A percentile compares a stretch with the other conserved stretches of the same genome.
Conservation (phyloP, 1,284 basidiomycete species). For the Malassezia vespertilionis region DNA sequence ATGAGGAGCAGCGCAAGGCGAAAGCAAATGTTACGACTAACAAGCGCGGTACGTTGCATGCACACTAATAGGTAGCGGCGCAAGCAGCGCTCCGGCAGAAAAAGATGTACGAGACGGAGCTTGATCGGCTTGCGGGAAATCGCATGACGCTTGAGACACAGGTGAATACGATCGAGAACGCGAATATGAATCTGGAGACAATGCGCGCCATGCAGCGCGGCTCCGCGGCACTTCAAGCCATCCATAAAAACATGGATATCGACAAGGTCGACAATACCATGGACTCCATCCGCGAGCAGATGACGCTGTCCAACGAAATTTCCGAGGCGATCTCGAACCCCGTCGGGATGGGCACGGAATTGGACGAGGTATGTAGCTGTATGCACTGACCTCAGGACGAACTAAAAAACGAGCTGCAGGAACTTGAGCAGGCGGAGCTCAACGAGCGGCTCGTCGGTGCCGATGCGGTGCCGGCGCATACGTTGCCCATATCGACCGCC, state of each 20-base stretch:
- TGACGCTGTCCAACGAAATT: slow-evolving; percentile 88
- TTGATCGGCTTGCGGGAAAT: slow-evolving; percentile 75
- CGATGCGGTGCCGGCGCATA: slow-evolving; percentile 78
- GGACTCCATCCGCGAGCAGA: slow-evolving; percentile 79
- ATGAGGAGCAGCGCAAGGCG: slow-evolving; percentile 84
- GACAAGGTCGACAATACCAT: slow-evolving; percentile 87
- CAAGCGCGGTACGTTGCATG: slow-evolving; percentile 64
- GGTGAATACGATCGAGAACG: slow-evolving; percentile 90
- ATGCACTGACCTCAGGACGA: too few relatives aligned
- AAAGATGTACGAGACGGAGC: slow-evolving; percentile 77
- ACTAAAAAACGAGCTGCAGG: slow-evolving; percentile 70
- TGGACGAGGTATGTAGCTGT: too few relatives aligned
- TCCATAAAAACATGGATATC: slow-evolving; percentile 78
- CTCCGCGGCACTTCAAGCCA: slow-evolving; percentile 75
- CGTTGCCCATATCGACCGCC: slow-evolving; percentile 49
- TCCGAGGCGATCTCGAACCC: slow-evolving; percentile 84
- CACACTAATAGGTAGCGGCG: slow-evolving; percentile 20
- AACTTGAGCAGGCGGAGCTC: slow-evolving; percentile 81
- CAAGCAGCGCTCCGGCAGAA: slow-evolving; percentile 79
- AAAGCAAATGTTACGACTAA: slow-evolving; percentile 85
- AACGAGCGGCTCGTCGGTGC: slow-evolving; percentile 77
- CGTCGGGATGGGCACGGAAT: slow-evolving; percentile 56
- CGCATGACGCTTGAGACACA: slow-evolving; percentile 90
- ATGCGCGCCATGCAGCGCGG: slow-evolving; percentile 97
- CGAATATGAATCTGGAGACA: slow-evolving; percentile 96